Percentiles rank a stretch among this genome's conserved stretches.
Conservation (phyloP, 1,139 yeast genomes). For the Hanseniaspora sp. region DNA sequence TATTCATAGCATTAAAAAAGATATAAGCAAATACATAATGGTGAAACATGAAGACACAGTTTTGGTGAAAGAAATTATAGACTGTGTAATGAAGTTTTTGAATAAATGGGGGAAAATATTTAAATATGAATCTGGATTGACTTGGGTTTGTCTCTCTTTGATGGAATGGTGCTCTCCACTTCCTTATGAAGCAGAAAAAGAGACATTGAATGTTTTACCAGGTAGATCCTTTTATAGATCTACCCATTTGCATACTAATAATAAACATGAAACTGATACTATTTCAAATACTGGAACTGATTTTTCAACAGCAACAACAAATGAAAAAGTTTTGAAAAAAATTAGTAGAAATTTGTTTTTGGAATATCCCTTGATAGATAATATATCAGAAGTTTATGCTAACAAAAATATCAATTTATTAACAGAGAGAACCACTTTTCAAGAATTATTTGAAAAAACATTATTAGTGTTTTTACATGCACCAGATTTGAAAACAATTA, state of each 20-base stretch:
- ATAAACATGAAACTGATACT: conserved; percentile 1
- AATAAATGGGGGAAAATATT: conserved; percentile 69
- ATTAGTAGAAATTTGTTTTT: conserved; percentile 10
- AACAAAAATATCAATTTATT: not conserved
- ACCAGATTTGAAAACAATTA: conserved; percentile 35
- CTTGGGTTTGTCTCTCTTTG: conserved; percentile 79
- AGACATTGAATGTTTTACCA: conserved; percentile 8
- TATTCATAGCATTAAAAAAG: conserved; percentile 23
- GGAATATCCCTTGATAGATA: conserved; percentile 3
- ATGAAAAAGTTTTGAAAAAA: not conserved
- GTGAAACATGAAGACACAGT: conserved; percentile 20
- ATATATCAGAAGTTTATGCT: not conserved
- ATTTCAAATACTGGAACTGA: conserved; percentile 3
- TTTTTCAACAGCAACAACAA: conserved; percentile 1
- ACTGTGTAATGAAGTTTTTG: conserved; percentile 52
- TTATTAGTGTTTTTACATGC: conserved; percentile 66
- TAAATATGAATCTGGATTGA: conserved; percentile 67
- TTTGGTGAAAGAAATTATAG: conserved; percentile 29
- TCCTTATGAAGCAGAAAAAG: not conserved
- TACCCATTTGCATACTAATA: conserved; percentile 11
- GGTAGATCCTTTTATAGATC: conserved; percentile 16
- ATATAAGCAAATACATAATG: conserved; percentile 28
- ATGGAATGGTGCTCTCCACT: conserved; percentile 72
- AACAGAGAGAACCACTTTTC: conserved; percentile 30
- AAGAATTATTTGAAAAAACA: conserved; percentile 65